A percentile compares a stretch with the other conserved stretches of the same genome.
Conservation (phyloP, 768 basidiomycete genomes). For the Polyporus arcularius region DNA sequence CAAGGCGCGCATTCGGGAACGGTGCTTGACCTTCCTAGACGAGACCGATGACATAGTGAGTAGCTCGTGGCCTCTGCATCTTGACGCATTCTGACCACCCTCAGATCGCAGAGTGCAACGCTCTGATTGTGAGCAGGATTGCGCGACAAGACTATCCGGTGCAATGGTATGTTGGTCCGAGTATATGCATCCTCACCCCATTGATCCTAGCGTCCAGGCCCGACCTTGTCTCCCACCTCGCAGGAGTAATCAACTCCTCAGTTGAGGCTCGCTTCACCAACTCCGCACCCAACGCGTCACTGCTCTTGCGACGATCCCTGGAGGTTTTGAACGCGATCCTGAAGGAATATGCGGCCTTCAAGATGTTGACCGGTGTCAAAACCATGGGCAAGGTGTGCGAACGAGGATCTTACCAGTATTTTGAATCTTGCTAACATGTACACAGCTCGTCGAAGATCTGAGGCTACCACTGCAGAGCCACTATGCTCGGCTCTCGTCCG, state of each 20-base stretch:
- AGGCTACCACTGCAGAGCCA: constrained; percentile 58
- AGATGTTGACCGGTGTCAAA: constrained; percentile 68
- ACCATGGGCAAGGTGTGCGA: constrained; percentile 60
- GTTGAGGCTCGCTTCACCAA: constrained; percentile 51
- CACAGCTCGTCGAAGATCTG: constrained; percentile 55
- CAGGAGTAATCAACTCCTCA: constrained; percentile 54
- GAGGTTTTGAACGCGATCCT: constrained; percentile 64
- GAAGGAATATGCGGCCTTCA: constrained; percentile 70
- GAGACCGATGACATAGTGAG: constrained; percentile 77
- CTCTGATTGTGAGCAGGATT: constrained; percentile 72
- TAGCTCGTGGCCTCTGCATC: background rate
- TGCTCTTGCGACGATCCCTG: constrained; percentile 61
- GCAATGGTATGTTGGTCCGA: constrained; percentile 53
- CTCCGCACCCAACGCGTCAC: constrained; percentile 35
- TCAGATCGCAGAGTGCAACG: constrained; percentile 80
- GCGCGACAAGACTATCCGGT: constrained; percentile 74
- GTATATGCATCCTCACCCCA: background rate
- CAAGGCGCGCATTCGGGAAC: constrained; percentile 60
- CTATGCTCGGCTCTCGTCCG: constrained; percentile 56
- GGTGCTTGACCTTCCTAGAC: constrained; percentile 67
- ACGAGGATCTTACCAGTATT: background rate
- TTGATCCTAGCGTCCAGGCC: constrained; percentile 46
- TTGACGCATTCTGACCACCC: constrained; percentile 6
- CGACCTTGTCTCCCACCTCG: constrained; percentile 53
- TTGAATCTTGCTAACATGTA: constrained; percentile 5